A percentile compares a stretch with the other conserved stretches of the same genome.
Conservation (phyloP, 2,329 filamentous ascomycete genomes). For the Exserohilum rostratum region DNA sequence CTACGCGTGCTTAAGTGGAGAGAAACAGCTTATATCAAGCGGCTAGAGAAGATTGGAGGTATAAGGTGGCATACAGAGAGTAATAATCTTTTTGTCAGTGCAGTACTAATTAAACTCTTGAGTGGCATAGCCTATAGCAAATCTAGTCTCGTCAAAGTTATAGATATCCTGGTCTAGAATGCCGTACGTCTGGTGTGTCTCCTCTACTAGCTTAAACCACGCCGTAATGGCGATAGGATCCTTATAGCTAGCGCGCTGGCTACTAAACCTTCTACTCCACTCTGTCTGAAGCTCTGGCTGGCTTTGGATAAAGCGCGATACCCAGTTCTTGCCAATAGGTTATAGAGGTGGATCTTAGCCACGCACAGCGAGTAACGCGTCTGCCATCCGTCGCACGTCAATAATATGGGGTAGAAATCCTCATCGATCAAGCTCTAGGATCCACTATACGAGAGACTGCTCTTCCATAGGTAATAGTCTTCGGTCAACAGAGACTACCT, state of each 20-base stretch:
- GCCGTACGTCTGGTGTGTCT: slow-evolving; percentile 1
- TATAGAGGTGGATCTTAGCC: too few relatives aligned
- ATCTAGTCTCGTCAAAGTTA: slow-evolving; percentile 22
- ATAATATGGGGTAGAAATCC: too few relatives aligned
- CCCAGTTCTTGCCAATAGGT: slow-evolving; percentile 7
- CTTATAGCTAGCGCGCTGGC: too few relatives aligned
- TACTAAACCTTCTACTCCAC: not conserved
- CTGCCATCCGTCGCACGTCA: too few relatives aligned
- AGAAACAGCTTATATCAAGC: too few relatives aligned
- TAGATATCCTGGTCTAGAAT: slow-evolving; percentile 6
- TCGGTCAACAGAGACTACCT: not conserved
- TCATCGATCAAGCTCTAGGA: not conserved
- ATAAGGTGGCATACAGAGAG: too few relatives aligned
- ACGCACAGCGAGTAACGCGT: too few relatives aligned
- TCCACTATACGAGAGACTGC: slow-evolving; percentile 2
- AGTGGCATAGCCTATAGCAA: slow-evolving; percentile 38
- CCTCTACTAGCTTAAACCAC: not conserved
- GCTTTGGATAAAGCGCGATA: slow-evolving; percentile 8
- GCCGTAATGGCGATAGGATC: not conserved
- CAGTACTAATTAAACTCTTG: too few relatives aligned
- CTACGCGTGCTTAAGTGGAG: too few relatives aligned
- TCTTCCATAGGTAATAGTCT: not conserved
- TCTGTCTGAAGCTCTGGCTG: slow-evolving; percentile 15
- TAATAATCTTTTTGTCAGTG: too few relatives aligned
- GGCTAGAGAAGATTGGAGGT: too few relatives aligned